Conservation (phyloP, 2,329 filamentous ascomycete species). For the Colletotrichum salicis region DNA sequence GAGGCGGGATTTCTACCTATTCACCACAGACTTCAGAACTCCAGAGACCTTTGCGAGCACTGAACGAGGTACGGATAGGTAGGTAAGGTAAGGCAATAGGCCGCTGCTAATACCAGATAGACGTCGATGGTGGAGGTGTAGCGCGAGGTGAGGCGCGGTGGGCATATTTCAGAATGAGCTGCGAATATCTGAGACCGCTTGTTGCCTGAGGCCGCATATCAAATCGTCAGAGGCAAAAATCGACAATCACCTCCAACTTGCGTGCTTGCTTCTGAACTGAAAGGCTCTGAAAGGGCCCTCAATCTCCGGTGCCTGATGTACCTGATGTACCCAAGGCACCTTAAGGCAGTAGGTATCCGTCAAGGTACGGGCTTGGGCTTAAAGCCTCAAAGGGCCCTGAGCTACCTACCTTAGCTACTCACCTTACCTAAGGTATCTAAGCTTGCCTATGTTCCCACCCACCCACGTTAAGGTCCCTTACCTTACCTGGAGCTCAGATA, state of each 20-base stretch:
- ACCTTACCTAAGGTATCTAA: neutral
- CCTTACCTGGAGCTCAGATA: neutral
- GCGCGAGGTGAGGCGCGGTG: no score
- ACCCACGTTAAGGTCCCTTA: neutral
- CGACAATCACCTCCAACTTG: neutral
- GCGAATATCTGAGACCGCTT: conserved; percentile 33
- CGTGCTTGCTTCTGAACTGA: neutral
- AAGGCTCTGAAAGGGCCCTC: no score
- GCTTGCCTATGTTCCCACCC: no score
- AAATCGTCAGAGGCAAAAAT: neutral
- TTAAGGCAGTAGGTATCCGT: no score
- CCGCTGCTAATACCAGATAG: no score
- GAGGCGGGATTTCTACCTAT: conserved; percentile 7
- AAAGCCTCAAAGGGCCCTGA: neutral
- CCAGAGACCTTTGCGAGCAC: conserved; percentile 24
- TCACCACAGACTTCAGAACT: neutral
- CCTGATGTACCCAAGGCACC: no score
- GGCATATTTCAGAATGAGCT: conserved; percentile 32
- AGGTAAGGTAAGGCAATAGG: no score
- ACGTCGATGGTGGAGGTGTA: no score
- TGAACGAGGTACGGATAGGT: no score
- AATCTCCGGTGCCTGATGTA: no score
- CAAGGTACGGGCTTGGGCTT: neutral
- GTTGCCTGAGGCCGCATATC: conserved; percentile 32
- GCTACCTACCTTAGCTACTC: neutral